Conservation (phyloP, 148 eudicot genomes). For the Rhododendron henanense region DNA sequence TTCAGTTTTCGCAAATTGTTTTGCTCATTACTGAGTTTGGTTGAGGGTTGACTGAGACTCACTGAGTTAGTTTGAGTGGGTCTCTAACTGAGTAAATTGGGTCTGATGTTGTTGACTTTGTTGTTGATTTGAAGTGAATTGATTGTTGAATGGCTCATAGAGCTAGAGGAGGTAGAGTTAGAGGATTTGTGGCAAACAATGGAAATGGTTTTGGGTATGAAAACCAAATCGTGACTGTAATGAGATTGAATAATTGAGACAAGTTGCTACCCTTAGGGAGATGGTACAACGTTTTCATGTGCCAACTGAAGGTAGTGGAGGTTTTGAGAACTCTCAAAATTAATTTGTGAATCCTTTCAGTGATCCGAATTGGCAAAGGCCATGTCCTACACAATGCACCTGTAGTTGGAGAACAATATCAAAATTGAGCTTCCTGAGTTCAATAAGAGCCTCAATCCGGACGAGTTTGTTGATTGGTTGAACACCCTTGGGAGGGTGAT, state of each 20-base stretch:
- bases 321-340: neutral
- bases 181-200: neutral
- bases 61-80: neutral
- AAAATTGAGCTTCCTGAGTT: neutral
- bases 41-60: neutral
- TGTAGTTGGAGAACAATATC: neutral
- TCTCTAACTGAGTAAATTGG: neutral
- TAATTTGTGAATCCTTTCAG: neutral
- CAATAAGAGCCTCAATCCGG: neutral
- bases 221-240: neutral
- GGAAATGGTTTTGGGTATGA: neutral
- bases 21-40: neutral
- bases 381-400: neutral
- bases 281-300: neutral
- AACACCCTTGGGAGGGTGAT: neutral
- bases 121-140: neutral
- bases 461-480: neutral
- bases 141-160: neutral
- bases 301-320: neutral
- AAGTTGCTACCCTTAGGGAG: neutral
- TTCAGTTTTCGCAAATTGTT: neutral
- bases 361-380: neutral
- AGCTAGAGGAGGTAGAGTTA: neutral
- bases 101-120: neutral
- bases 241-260: neutral